These are phyloP conservation scores for Narthecium ossifragum DNA, from an alignment of 106 monocot genomes.

Conservation along the genomic window DNA sequence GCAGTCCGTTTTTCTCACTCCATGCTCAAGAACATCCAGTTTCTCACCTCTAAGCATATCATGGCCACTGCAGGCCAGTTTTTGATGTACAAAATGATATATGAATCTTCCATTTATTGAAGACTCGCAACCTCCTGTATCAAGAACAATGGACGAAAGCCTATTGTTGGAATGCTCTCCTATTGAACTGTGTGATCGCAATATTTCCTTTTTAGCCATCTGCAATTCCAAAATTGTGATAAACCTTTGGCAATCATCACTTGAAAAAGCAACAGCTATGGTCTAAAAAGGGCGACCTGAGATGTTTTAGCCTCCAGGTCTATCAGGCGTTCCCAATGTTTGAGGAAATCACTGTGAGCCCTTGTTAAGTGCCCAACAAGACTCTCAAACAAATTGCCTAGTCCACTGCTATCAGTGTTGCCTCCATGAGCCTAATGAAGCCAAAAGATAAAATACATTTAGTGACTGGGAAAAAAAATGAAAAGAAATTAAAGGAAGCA, in stretches of 20 bases:
- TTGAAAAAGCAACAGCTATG: neutral
- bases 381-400: constrained; percentile 64
- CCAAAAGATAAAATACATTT: neutral
- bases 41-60: constrained; percentile 9
- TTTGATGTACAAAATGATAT: constrained; percentile 62
- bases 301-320: constrained; percentile 86
- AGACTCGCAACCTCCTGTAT: constrained; percentile 29
- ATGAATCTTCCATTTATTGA: constrained; percentile 42
- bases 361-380: constrained; percentile 56
- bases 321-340: constrained; percentile 80
- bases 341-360: constrained; percentile 52
- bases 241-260: constrained; percentile 3
- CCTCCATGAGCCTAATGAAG: constrained; percentile 67
- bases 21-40: constrained; percentile 9
- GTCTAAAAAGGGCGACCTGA: constrained; percentile 34
- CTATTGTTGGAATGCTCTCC: constrained; percentile 23
- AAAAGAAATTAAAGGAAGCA: too few species aligned
- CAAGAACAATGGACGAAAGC: constrained; percentile 56
- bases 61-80: constrained; percentile 6
- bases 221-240: constrained; percentile 24
- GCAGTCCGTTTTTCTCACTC: constrained; percentile 27
- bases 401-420: constrained; percentile 50
- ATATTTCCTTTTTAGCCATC: constrained; percentile 52
- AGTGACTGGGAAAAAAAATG: too few species aligned
- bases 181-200: constrained; percentile 13